These are phyloP conservation scores for Mycena galericulata DNA, from an alignment of 768 basidiomycete species.

Conservation along the genomic window DNA sequence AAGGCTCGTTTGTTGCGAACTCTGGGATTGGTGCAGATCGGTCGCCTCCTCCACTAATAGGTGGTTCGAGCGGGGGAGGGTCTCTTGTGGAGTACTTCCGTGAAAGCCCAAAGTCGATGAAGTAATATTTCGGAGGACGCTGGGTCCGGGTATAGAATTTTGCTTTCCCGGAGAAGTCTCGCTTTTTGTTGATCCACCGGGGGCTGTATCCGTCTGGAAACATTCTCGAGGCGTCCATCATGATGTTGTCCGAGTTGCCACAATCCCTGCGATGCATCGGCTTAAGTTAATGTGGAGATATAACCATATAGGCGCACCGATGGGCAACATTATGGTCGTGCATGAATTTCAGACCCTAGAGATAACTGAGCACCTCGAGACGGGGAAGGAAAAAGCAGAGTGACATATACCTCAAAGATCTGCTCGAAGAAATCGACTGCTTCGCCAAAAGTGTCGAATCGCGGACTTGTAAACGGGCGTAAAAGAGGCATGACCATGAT, in stretches of 20 bases:
- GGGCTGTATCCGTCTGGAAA: constrained; percentile 45
- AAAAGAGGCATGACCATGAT: constrained; percentile 38
- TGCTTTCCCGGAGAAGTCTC: constrained; percentile 12
- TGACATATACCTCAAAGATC: constrained; percentile 41
- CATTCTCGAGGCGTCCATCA: constrained; percentile 47
- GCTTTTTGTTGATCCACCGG: constrained; percentile 1
- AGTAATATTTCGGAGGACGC: constrained; percentile 46
- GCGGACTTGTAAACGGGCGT: no score
- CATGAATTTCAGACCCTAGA: constrained; percentile 41
- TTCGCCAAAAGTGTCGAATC: constrained; percentile 51
- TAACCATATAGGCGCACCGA: constrained; percentile 33
- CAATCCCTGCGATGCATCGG: constrained; percentile 21
- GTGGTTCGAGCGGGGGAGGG: constrained; percentile 37
- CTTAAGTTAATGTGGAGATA: constrained; percentile 16
- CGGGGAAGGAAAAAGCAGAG: no score
- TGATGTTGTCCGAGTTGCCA: constrained; percentile 43
- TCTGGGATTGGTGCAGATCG: constrained; percentile 12
- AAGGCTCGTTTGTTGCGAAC: constrained; percentile 14
- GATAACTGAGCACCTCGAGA: no score
- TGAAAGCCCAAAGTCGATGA: constrained; percentile 53
- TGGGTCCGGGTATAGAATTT: constrained; percentile 36
- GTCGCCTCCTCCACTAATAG: constrained; percentile 53
- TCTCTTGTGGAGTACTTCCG: constrained; percentile 41
- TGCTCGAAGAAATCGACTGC: constrained; percentile 46
- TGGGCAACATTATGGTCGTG: constrained; percentile 43